Conservation (phyloP, 176 grass and related monocot genomes). For the Ensete glaucum region DNA sequence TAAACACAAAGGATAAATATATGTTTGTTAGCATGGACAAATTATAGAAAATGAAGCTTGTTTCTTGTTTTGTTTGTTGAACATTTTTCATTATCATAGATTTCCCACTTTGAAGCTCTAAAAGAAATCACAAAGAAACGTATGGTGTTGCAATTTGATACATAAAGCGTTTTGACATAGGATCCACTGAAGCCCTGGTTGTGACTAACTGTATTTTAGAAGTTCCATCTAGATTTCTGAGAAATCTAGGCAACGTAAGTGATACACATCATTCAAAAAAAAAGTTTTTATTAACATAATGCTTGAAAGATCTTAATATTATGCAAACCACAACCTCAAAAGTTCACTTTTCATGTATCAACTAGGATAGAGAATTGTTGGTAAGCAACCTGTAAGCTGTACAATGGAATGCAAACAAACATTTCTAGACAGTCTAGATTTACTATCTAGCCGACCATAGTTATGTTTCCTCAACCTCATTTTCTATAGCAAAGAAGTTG, state of each 20-base stretch:
- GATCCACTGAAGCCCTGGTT: not conserved
- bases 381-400: too few species aligned
- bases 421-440: not conserved
- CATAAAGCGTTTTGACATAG: not conserved
- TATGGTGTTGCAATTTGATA: not conserved
- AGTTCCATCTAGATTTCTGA: not conserved
- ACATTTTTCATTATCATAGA: not conserved
- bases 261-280: too few species aligned
- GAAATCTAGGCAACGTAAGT: too few species aligned
- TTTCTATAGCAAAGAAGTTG: too few species aligned
- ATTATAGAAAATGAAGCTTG: too few species aligned
- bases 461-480: not conserved
- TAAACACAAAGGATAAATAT: not conserved
- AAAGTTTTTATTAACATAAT: not conserved
- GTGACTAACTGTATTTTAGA: not conserved
- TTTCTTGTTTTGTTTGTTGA: not conserved
- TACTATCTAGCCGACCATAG: not conserved
- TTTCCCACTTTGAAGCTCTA: too few species aligned
- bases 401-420: not conserved
- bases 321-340: too few species aligned
- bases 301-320: not conserved
- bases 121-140: too few species aligned
- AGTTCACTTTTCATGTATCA: not conserved
- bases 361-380: not conserved
- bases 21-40: too few species aligned